Conservation (phyloP, 345 rosid genomes). For the Bruguiera gymnorhiza region DNA sequence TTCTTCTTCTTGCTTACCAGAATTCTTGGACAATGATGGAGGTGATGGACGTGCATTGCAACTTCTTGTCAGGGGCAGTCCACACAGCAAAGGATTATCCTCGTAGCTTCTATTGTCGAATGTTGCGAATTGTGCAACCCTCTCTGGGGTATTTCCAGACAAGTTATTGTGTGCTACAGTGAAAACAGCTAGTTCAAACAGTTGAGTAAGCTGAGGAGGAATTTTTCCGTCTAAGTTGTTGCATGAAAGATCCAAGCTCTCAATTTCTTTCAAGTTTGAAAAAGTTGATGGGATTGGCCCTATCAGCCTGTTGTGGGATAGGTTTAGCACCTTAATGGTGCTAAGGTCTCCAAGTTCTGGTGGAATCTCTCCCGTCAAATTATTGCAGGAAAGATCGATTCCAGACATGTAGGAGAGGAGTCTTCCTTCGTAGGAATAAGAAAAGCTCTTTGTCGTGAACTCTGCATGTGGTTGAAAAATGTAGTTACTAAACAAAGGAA, state of each 20-base stretch:
- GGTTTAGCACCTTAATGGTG: conserved; percentile 17
- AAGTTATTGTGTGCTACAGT: conserved; percentile 36
- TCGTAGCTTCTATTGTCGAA: conserved; percentile 17
- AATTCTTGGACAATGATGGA: neutral
- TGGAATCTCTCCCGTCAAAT: conserved; percentile 30
- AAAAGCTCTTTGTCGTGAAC: conserved; percentile 13
- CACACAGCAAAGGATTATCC: conserved; percentile 18
- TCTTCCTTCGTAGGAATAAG: conserved; percentile 5
- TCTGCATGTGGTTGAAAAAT: neutral
- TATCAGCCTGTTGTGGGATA: conserved; percentile 29
- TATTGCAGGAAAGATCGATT: conserved; percentile 37
- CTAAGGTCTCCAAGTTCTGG: conserved; percentile 14
- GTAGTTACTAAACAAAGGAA: no score
- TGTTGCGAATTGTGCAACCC: conserved; percentile 24
- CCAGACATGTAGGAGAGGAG: conserved; percentile 15
- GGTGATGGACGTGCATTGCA: neutral
- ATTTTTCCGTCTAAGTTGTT: conserved; percentile 24
- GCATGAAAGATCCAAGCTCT: conserved; percentile 35
- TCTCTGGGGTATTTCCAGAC: conserved; percentile 15
- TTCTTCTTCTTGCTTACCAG: neutral
- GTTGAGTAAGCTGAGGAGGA: conserved; percentile 19
- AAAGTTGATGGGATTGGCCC: conserved; percentile 29
- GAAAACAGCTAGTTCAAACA: neutral
- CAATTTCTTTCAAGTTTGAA: conserved; percentile 21
- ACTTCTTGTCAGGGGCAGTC: conserved; percentile 16